Conservation (phyloP, 2,329 filamentous ascomycete genomes). For the Epichloe sylvatica region DNA sequence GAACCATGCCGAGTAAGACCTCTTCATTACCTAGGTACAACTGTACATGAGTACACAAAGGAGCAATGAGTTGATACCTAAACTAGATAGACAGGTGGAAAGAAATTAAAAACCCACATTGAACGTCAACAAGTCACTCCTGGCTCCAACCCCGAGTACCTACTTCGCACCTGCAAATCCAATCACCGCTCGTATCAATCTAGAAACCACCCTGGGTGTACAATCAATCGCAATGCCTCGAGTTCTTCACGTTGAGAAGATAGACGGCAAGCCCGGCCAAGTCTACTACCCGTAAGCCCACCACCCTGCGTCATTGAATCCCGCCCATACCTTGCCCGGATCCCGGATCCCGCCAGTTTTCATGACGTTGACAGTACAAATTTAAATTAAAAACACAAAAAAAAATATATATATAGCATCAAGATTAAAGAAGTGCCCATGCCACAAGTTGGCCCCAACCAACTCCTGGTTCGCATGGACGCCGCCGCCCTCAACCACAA, state of each 20-base stretch:
- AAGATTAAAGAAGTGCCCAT: conserved; percentile 46
- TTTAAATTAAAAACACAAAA: neutral
- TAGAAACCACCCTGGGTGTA: too few relatives aligned
- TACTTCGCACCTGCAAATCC: too few relatives aligned
- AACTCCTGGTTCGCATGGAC: conserved; percentile 63
- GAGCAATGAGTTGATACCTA: too few relatives aligned
- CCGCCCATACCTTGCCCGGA: neutral
- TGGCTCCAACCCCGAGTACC: too few relatives aligned
- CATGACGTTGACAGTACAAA: neutral
- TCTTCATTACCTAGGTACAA: too few relatives aligned
- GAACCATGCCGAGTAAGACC: too few relatives aligned
- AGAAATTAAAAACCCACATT: too few relatives aligned
- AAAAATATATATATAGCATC: conserved; percentile 28
- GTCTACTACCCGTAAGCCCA: conserved; percentile 63
- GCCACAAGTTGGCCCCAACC: conserved; percentile 47
- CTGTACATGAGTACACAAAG: too few relatives aligned
- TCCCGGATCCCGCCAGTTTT: neutral
- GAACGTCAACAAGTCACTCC: too few relatives aligned
- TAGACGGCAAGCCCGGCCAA: conserved; percentile 68
- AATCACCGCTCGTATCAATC: too few relatives aligned
- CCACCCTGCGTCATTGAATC: too few relatives aligned
- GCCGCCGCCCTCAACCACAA: conserved; percentile 86
- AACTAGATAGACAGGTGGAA: too few relatives aligned
- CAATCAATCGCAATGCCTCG: conserved; percentile 29
- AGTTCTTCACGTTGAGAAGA: conserved; percentile 50